These are phyloP conservation scores for Suaeda aralocaspica DNA, from an alignment of 148 eudicot genomes.

Conservation along the genomic window DNA sequence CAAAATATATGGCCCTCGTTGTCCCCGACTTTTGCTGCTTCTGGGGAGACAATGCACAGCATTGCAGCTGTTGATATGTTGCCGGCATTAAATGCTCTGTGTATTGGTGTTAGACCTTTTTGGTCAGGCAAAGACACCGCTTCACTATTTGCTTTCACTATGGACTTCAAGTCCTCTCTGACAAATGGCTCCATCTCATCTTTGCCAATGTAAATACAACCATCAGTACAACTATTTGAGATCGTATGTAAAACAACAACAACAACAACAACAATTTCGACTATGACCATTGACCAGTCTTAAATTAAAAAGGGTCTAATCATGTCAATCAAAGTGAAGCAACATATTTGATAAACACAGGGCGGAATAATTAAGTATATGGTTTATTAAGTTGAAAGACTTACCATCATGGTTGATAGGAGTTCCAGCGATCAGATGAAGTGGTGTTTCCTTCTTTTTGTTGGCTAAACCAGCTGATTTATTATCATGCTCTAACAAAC, in stretches of 20 bases:
- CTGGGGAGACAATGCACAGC: neutral
- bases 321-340: too few species aligned
- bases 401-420: neutral
- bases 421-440: neutral
- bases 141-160: neutral
- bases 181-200: neutral
- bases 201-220: neutral
- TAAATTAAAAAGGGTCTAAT: too few species aligned
- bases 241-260: too few species aligned
- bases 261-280: too few species aligned
- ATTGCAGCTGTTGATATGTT: neutral
- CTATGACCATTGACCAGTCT: too few species aligned
- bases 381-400: neutral
- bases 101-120: neutral
- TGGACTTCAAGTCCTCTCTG: neutral
- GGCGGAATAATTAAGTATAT: too few species aligned
- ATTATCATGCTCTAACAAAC: neutral
- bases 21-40: neutral
- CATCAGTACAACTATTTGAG: too few species aligned
- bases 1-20: neutral
- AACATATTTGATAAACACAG: too few species aligned
- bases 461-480: neutral
- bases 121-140: neutral
- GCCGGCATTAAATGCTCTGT: neutral
- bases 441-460: neutral